These are phyloP conservation scores for Breviolum minutum DNA, from an alignment of 73 alveolate species.

Conservation along the genomic window DNA sequence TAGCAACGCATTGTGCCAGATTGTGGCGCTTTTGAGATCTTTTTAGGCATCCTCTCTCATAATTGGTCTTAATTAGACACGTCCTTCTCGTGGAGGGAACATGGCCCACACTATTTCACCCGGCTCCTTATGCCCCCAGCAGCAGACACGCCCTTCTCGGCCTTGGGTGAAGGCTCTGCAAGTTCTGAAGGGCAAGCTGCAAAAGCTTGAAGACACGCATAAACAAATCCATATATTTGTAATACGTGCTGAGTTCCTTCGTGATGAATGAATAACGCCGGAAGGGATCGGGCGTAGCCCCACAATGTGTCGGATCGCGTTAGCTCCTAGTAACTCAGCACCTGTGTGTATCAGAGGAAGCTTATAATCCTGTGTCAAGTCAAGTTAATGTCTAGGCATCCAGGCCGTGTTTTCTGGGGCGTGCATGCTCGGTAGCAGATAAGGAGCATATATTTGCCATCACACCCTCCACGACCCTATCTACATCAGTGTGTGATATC, in stretches of 20 bases:
- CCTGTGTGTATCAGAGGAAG: too few relatives aligned
- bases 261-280: too few relatives aligned
- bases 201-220: not conserved
- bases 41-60: too few relatives aligned
- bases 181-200: not conserved
- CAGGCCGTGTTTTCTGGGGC: too few relatives aligned
- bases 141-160: conserved; percentile 70
- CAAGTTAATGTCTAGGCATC: too few relatives aligned
- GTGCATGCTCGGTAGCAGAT: too few relatives aligned
- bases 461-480: not conserved
- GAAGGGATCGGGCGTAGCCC: too few relatives aligned
- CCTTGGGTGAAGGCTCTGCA: conserved; percentile 10
- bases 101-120: not conserved
- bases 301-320: too few relatives aligned
- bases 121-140: conserved; percentile 89
- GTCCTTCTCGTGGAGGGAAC: not conserved
- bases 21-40: too few relatives aligned
- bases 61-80: too few relatives aligned
- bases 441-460: not conserved
- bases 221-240: not conserved
- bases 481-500: not conserved
- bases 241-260: not conserved
- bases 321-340: too few relatives aligned
- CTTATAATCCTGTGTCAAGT: too few relatives aligned
- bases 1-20: not conserved